Evolutionary conservation across 768 basidiomycete species (phyloP).

Genomic region (Hericium erinaceus): DNA sequence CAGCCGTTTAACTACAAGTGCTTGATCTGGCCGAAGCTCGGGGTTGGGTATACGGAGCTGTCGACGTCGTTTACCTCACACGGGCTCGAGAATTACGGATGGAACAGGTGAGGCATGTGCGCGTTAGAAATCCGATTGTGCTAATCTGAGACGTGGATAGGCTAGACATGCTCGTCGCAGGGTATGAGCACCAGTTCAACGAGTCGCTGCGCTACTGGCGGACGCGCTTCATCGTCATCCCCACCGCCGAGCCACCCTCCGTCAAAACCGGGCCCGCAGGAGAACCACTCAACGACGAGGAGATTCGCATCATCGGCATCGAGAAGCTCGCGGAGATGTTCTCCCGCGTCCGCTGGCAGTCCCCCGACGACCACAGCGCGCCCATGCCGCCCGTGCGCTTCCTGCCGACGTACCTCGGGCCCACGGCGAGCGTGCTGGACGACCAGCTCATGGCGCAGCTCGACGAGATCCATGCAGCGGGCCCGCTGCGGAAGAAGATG

Average conservation of each 20-base stretch:
- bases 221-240: slow-evolving; percentile 88
- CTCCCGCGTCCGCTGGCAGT: slow-evolving; percentile 73
- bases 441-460: slow-evolving; percentile 70
- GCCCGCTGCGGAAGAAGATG: slow-evolving; percentile 71
- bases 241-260: slow-evolving; percentile 61
- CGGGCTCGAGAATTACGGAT: slow-evolving; percentile 75
- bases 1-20: slow-evolving; percentile 73
- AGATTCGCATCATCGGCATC: slow-evolving; percentile 81
- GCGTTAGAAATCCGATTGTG: background rate
- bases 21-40: slow-evolving; percentile 88
- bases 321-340: slow-evolving; percentile 88
- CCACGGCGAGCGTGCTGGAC: slow-evolving; percentile 71
- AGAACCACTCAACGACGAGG: slow-evolving; percentile 77
- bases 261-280: slow-evolving; percentile 49
- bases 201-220: slow-evolving; percentile 89
- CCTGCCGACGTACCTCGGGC: slow-evolving; percentile 78
- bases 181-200: slow-evolving; percentile 71
- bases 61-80: slow-evolving; percentile 67
- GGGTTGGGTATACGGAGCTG: slow-evolving; percentile 78
- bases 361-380: slow-evolving; percentile 41
- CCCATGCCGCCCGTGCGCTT: slow-evolving; percentile 57
- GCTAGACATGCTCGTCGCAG: slow-evolving; percentile 77
- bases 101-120: slow-evolving; percentile 56
- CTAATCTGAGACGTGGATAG: slow-evolving; percentile 27
- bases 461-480: slow-evolving; percentile 68